Evolutionary conservation across 768 basidiomycete species (phyloP).

Genomic region (Rhodotorula graminis): DNA sequence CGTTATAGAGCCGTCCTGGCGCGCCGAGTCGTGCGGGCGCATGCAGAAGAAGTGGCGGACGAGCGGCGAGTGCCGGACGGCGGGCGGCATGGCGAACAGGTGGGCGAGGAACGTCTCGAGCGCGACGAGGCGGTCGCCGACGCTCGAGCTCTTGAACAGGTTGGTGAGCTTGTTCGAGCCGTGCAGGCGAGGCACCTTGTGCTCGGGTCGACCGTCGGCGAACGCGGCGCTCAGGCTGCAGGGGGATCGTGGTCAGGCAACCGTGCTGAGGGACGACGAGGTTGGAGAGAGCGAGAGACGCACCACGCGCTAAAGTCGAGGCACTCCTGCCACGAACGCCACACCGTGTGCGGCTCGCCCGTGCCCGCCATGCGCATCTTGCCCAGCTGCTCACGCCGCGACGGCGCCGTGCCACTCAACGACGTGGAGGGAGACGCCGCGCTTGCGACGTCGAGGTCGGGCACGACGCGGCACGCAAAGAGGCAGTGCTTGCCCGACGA

Average conservation of each 20-base stretch:
- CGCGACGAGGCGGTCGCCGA: slow-evolving; percentile 27
- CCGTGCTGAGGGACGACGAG: background rate
- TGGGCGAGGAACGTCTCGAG: slow-evolving; percentile 31
- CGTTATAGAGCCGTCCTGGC: background rate
- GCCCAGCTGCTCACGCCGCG: slow-evolving; percentile 15
- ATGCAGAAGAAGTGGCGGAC: slow-evolving; percentile 34
- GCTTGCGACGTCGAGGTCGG: slow-evolving; percentile 3
- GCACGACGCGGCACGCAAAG: slow-evolving; percentile 37
- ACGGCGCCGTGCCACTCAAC: background rate
- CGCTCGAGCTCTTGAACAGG: slow-evolving; percentile 28
- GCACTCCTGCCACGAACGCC: slow-evolving; percentile 38
- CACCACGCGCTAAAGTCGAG: slow-evolving; percentile 35
- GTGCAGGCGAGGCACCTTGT: slow-evolving; percentile 7
- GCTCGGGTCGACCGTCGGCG: slow-evolving; percentile 24
- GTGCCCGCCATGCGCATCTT: slow-evolving; percentile 25
- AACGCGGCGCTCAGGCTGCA: slow-evolving; percentile 27
- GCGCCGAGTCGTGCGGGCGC: background rate
- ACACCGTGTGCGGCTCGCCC: slow-evolving; percentile 38
- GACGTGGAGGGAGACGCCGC: background rate
- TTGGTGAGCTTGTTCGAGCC: slow-evolving; percentile 28
- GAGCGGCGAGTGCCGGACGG: slow-evolving; percentile 19
- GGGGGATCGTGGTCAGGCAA: too few relatives aligned
- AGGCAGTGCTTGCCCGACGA: slow-evolving; percentile 23
- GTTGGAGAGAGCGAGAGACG: background rate
- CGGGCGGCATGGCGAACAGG: slow-evolving; percentile 27